A percentile compares a stretch with the other conserved stretches of the same genome.
phyloP scores from a whole-genome alignment of 345 rosid genomes.

The Excoecaria agallocha region DNA sequence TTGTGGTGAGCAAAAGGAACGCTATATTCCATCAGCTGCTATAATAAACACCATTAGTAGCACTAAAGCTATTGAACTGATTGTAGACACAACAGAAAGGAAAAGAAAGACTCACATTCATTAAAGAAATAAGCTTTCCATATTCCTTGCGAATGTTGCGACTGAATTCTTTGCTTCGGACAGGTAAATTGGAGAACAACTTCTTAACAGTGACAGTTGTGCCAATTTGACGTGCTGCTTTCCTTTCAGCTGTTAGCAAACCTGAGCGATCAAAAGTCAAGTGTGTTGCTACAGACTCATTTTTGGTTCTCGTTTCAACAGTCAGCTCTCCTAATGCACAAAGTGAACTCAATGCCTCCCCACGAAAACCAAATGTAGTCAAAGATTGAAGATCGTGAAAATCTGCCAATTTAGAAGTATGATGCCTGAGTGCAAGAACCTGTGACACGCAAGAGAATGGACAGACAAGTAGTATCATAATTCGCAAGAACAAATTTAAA shows the following conservation, averaged over 20 bases:
- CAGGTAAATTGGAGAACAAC: conserved; percentile 83
- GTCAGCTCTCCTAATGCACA: conserved; percentile 76
- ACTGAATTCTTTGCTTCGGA: conserved; percentile 85
- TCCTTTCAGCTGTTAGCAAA: conserved; percentile 56
- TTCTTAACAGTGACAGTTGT: conserved; percentile 86
- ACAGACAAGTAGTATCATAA: neutral
- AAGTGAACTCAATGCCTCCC: conserved; percentile 95
- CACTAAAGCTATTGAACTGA: neutral
- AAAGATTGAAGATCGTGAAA: conserved; percentile 79
- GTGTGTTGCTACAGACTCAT: conserved; percentile 74
- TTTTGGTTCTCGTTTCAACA: conserved; percentile 70
- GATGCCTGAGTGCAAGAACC: conserved; percentile 90
- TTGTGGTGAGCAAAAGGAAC: neutral
- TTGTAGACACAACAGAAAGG: conserved; percentile 1
- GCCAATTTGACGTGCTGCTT: conserved; percentile 82
- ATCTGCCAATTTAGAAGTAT: conserved; percentile 82
- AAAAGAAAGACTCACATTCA: conserved; percentile 53
- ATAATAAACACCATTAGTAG: neutral
- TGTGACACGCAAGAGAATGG: conserved; percentile 23
- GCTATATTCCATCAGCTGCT: neutral
- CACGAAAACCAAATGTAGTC: conserved; percentile 87
- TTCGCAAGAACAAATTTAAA: neutral
- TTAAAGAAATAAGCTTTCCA: conserved; percentile 77
- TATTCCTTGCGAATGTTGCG: conserved; percentile 94
- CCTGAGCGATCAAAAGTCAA: conserved; percentile 87